Conservation (phyloP, 2,329 filamentous ascomycete species). For the Cadophora sp. region DNA sequence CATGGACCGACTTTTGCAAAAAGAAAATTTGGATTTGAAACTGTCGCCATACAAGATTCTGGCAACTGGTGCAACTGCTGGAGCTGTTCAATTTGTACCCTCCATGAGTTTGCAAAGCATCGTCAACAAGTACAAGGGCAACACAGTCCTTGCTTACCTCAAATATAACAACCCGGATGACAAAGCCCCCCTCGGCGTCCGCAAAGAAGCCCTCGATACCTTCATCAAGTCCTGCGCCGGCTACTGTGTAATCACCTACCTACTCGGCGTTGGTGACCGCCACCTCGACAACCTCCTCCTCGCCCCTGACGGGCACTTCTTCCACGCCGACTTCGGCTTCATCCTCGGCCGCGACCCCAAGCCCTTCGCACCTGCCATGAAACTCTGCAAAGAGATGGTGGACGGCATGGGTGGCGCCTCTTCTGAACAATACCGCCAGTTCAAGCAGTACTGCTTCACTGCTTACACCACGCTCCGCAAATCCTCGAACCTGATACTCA, state of each 20-base stretch:
- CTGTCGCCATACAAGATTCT: conserved; percentile 96
- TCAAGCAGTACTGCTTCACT: conserved; percentile 96
- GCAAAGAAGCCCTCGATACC: conserved; percentile 91
- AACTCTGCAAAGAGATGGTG: conserved; percentile 97
- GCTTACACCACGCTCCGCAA: conserved; percentile 92
- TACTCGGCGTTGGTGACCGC: conserved; percentile 93
- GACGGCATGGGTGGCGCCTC: conserved; percentile 93
- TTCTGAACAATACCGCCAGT: conserved; percentile 82
- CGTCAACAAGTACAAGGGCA: conserved; percentile 78
- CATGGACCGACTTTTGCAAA: conserved; percentile 94
- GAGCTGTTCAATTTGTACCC: conserved; percentile 91
- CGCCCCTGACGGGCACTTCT: conserved; percentile 90
- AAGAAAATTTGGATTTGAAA: conserved; percentile 95
- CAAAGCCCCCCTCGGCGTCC: conserved; percentile 79
- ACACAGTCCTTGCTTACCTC: conserved; percentile 81
- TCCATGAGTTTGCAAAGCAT: conserved; percentile 86
- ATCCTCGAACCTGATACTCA: conserved; percentile 88
- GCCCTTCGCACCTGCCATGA: conserved; percentile 96
- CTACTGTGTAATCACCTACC: conserved; percentile 98
- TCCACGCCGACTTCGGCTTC: conserved; percentile 98
- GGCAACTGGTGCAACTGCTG: conserved; percentile 87
- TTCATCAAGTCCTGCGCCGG: conserved; percentile 96
- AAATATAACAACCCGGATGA: conserved; percentile 89
- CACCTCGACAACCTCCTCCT: conserved; percentile 96
- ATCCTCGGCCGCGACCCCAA: conserved; percentile 97